These are phyloP conservation scores for Abrus pulchellus DNA, from an alignment of 306 rosid species.

Conservation along the genomic window DNA sequence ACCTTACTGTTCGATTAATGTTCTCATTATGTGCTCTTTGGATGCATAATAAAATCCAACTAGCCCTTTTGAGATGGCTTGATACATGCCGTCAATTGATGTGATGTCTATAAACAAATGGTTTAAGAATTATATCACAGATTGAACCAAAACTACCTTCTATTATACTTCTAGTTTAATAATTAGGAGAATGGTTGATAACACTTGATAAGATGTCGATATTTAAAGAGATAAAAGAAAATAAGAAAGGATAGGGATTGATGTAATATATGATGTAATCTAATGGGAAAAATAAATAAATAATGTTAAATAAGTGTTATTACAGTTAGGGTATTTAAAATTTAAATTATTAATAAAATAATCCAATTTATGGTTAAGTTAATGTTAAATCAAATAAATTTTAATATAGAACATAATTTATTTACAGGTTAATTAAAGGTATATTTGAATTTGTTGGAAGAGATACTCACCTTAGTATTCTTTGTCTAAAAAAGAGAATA, in stretches of 20 bases:
- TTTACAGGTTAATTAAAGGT: not conserved
- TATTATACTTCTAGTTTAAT: not conserved
- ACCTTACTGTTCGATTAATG: not conserved
- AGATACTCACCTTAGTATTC: too few species aligned
- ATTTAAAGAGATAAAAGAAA: too few species aligned
- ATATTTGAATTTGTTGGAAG: too few species aligned
- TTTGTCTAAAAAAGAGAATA: too few species aligned
- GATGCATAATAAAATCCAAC: slow-evolving; percentile 39
- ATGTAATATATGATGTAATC: too few species aligned
- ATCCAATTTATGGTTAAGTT: not conserved
- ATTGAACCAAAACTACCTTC: not conserved
- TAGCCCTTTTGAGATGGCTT: slow-evolving; percentile 28
- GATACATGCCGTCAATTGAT: slow-evolving; percentile 48
- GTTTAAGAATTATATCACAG: not conserved
- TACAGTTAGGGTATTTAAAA: too few species aligned
- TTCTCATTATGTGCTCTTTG: not conserved
- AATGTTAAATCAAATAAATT: not conserved
- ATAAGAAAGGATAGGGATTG: too few species aligned
- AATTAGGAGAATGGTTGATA: too few species aligned
- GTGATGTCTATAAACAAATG: slow-evolving; percentile 4
- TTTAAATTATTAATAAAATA: too few species aligned
- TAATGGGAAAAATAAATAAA: too few species aligned
- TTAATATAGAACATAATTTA: not conserved
- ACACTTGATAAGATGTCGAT: too few species aligned
- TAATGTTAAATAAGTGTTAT: too few species aligned